Conservation (phyloP, 306 rosid genomes). For the Malus sieversii region DNA sequence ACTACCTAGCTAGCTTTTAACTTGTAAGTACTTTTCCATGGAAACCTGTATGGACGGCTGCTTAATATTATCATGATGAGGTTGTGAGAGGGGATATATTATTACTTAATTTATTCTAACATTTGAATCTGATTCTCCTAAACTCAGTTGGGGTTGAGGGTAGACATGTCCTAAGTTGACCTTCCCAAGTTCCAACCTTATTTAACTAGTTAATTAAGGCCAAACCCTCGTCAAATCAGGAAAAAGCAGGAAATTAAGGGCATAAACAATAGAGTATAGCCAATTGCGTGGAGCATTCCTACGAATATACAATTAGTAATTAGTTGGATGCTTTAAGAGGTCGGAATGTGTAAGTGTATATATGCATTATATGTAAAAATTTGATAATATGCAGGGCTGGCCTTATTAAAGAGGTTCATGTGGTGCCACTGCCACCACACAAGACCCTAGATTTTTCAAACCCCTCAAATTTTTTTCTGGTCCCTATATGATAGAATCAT, state of each 20-base stretch:
- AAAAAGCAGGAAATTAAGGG: neutral
- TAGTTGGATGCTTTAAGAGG: neutral
- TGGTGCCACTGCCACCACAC: too few relatives aligned
- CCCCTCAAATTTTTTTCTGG: too few relatives aligned
- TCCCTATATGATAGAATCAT: too few relatives aligned
- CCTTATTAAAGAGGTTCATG: too few relatives aligned
- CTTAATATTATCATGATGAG: neutral
- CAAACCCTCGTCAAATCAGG: neutral
- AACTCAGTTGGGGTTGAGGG: neutral
- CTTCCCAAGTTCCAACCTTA: neutral
- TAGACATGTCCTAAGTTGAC: neutral
- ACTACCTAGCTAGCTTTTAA: neutral
- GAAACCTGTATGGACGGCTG: neutral
- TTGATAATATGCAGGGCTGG: too few relatives aligned
- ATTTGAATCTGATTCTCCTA: neutral
- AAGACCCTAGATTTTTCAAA: too few relatives aligned
- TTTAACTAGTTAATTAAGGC: neutral
- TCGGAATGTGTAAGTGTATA: too few relatives aligned
- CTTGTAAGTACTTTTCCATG: neutral
- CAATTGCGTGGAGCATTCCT: neutral
- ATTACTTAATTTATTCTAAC: neutral
- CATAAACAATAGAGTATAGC: neutral
- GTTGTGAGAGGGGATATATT: neutral
- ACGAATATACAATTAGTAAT: neutral
- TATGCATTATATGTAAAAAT: too few relatives aligned